These are phyloP conservation scores for Xylariaceae sp. DNA, from an alignment of 2,329 filamentous ascomycete genomes.

Conservation along the genomic window DNA sequence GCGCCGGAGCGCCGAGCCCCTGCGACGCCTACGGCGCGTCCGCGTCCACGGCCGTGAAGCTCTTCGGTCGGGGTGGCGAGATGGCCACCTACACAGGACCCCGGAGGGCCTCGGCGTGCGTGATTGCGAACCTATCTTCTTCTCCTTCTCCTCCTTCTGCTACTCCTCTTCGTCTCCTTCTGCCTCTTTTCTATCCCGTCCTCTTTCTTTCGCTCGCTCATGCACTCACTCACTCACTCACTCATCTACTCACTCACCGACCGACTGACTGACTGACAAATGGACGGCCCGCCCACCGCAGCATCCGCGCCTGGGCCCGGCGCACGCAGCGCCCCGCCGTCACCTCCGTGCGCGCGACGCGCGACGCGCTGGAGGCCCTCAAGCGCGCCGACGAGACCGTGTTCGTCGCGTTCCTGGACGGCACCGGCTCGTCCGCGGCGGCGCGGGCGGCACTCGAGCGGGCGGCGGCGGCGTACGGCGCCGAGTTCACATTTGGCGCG, in stretches of 20 bases:
- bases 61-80: constrained; percentile 8
- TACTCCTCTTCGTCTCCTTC: too few species aligned
- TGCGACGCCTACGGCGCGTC: constrained; percentile 9
- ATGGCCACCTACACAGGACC: constrained; percentile 14
- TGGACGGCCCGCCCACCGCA: constrained; percentile 1
- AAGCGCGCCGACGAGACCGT: constrained; percentile 24
- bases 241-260: not conserved
- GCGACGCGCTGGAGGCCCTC: constrained; percentile 15
- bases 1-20: constrained; percentile 4
- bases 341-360: constrained; percentile 14
- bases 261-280: not conserved
- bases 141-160: too few species aligned
- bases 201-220: too few species aligned
- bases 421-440: constrained; percentile 11
- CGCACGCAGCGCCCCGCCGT: constrained; percentile 21
- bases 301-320: constrained; percentile 15
- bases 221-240: too few species aligned
- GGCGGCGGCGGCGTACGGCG: constrained; percentile 19
- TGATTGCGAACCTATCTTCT: too few species aligned
- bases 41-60: constrained; percentile 8
- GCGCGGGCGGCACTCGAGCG: constrained; percentile 15
- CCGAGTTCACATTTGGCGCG: constrained; percentile 30
- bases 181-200: too few species aligned
- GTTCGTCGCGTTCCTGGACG: constrained; percentile 22
- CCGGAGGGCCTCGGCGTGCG: constrained; percentile 16